Base-by-base conservation (phyloP, 2,329 filamentous ascomycete species). In the Fusarium sulawesiense region DNA sequence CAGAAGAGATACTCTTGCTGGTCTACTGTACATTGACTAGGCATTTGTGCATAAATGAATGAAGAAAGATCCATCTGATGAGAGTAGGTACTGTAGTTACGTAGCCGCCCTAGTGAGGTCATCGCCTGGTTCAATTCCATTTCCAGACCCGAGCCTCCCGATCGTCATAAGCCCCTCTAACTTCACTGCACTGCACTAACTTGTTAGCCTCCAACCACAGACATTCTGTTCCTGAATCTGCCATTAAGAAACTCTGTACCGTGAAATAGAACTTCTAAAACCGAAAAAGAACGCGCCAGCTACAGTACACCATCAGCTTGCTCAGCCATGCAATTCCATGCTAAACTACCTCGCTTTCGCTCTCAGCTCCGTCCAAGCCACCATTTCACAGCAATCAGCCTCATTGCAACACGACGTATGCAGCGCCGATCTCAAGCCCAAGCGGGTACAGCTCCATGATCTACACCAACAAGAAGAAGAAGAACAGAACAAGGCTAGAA, bases 31-130 rank as follows among this genome's bases (percentile, higher is more conserved):
- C 18, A 37, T 37, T 37, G 34, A 37, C 34, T n/a, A 37, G 34
- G 18, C 18, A 37, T 37, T 37, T 37, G 32, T n/a, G 37, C 16
- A 13, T 41, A 29, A 64, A 25, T 56, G 63, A 66, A 55, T 55
- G 42, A 23, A 7, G 6, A 53, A 41, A 61, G 41, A 51, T 42
- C 40, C 41, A 51, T 42, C 40, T 53, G 49, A 46, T 45, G 30
- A 56, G 48, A 42, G 60, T 57, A 46, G 68, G 56, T 50, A 56
- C 60, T 55, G 54, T 51, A 48, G 34, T 56, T 71, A 62, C 60
- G 68, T 71, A 68, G 60, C 54, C 56, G 42, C 60, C 68, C 68
- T 56, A 64, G 64, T 71, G 68, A 71, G 68, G 68, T 71, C 68
- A 71, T 71, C 68, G 68, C 60, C 42, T 63, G 29, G 48, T 46